Conservation (phyloP, 805 yeast genomes). For the Candida takata region DNA sequence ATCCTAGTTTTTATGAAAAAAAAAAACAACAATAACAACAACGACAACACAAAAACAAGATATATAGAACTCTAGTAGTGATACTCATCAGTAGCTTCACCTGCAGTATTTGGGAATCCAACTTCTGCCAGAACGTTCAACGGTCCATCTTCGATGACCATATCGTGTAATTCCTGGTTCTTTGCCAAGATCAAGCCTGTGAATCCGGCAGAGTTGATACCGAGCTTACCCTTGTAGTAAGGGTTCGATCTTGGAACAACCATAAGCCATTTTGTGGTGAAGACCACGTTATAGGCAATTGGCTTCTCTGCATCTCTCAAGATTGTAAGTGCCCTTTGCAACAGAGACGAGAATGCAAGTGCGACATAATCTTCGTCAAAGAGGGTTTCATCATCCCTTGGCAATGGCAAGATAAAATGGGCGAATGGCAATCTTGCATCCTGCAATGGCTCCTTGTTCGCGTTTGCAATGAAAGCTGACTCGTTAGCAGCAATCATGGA, state of each 20-base stretch:
- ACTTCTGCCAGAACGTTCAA: slow-evolving; percentile 49
- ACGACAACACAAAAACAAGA: no score
- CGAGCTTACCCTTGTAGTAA: slow-evolving; percentile 34
- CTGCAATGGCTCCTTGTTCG: slow-evolving; percentile 52
- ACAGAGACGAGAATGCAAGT: slow-evolving; percentile 60
- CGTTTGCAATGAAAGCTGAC: slow-evolving; percentile 48
- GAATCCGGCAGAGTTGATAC: slow-evolving; percentile 76
- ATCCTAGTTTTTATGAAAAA: no score
- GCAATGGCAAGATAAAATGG: slow-evolving; percentile 70
- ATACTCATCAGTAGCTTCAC: slow-evolving; percentile 52
- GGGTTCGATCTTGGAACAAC: slow-evolving; percentile 73
- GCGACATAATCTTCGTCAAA: slow-evolving; percentile 52
- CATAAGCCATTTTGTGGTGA: slow-evolving; percentile 81
- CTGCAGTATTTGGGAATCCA: slow-evolving; percentile 61
- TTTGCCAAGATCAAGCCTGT: slow-evolving; percentile 77
- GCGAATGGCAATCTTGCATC: slow-evolving; percentile 65
- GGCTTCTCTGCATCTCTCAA: slow-evolving; percentile 44
- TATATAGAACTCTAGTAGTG: no score
- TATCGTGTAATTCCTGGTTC: slow-evolving; percentile 44
- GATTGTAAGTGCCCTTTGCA: slow-evolving; percentile 65
- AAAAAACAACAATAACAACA: no score
- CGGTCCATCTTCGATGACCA: slow-evolving; percentile 40
- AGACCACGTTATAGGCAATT: slow-evolving; percentile 70
- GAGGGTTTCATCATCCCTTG: slow-evolving; percentile 31
- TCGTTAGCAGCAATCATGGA: slow-evolving; percentile 38